Conservation (phyloP, 1,284 basidiomycete genomes). For the Microbotryum silenes-acaulis region DNA sequence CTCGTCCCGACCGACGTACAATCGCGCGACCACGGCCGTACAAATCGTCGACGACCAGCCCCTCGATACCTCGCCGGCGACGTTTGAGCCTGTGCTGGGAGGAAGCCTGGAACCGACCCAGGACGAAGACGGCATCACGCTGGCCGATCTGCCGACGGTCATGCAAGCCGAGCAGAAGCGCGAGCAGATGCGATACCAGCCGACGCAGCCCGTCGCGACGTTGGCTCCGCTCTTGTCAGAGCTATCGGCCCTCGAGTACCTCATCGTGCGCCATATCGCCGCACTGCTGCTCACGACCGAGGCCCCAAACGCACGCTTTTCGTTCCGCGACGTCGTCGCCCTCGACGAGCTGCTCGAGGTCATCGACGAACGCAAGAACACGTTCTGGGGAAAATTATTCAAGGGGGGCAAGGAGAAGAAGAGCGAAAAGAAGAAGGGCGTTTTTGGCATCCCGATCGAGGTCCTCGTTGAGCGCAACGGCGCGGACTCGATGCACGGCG, state of each 20-base stretch:
- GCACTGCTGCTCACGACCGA: conserved; percentile 62
- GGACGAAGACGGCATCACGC: conserved; percentile 74
- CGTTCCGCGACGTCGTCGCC: conserved; percentile 44
- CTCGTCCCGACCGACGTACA: conserved; percentile 23
- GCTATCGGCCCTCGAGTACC: conserved; percentile 72
- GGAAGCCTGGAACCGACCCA: conserved; percentile 31
- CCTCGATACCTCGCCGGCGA: neutral
- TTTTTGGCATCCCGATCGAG: conserved; percentile 90
- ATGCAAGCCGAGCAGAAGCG: conserved; percentile 77
- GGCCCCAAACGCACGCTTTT: conserved; percentile 47
- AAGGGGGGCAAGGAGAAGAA: conserved; percentile 75
- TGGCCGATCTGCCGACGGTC: conserved; percentile 92
- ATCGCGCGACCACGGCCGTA: conserved; percentile 34
- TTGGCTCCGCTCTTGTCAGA: conserved; percentile 69
- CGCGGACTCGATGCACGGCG: conserved; percentile 83
- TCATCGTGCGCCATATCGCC: conserved; percentile 87
- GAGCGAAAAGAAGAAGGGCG: conserved; percentile 68
- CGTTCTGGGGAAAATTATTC: conserved; percentile 96
- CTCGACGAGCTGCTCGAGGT: conserved; percentile 89
- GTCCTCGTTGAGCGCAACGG: conserved; percentile 91
- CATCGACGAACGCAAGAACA: conserved; percentile 84
- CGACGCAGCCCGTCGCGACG: conserved; percentile 50
- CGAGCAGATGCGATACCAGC: conserved; percentile 53
- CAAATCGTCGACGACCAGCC: conserved; percentile 34
- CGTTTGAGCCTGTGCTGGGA: conserved; percentile 18